phyloP scores from a whole-genome alignment of 768 basidiomycete genomes.

The Serpula lacrymans region DNA sequence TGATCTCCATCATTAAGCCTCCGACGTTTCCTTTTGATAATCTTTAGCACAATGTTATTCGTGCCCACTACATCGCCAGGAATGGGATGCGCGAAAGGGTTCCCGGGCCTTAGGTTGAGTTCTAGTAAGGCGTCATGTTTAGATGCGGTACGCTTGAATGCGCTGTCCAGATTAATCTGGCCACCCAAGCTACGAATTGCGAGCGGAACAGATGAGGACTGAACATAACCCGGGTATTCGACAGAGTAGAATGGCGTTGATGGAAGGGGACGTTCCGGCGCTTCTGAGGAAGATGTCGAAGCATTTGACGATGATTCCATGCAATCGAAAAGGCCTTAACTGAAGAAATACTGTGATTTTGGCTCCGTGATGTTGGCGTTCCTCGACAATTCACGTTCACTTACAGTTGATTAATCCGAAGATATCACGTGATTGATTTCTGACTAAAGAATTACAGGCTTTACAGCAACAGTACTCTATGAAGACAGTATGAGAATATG shows the following conservation, averaged over 20 bases:
- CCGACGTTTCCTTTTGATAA: conserved; percentile 71
- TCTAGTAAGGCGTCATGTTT: conserved; percentile 69
- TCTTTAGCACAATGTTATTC: conserved; percentile 80
- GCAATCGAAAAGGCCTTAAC: too few species aligned
- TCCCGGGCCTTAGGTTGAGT: conserved; percentile 67
- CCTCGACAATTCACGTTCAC: too few species aligned
- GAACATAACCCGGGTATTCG: conserved; percentile 89
- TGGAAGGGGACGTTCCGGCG: conserved; percentile 46
- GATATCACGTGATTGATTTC: too few species aligned
- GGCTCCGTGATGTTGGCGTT: too few species aligned
- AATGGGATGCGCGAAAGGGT: conserved; percentile 81
- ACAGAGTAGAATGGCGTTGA: conserved; percentile 68
- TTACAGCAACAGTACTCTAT: too few species aligned
- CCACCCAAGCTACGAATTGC: conserved; percentile 71
- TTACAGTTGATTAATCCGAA: too few species aligned
- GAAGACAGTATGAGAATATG: too few species aligned
- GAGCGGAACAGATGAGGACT: conserved; percentile 51
- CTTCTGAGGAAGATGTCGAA: conserved; percentile 18
- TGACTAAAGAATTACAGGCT: too few species aligned
- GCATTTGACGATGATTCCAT: too few species aligned
- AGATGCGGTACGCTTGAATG: conserved; percentile 68
- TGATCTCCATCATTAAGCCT: conserved; percentile 20
- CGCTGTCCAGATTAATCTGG: conserved; percentile 64
- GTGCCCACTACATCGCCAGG: conserved; percentile 75
- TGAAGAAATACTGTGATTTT: too few species aligned